A percentile compares a stretch with the other conserved stretches of the same genome.
These are phyloP conservation scores for Saccharomycodes ludwigii DNA, from an alignment of 805 yeast genomes.

Conservation along the genomic window DNA sequence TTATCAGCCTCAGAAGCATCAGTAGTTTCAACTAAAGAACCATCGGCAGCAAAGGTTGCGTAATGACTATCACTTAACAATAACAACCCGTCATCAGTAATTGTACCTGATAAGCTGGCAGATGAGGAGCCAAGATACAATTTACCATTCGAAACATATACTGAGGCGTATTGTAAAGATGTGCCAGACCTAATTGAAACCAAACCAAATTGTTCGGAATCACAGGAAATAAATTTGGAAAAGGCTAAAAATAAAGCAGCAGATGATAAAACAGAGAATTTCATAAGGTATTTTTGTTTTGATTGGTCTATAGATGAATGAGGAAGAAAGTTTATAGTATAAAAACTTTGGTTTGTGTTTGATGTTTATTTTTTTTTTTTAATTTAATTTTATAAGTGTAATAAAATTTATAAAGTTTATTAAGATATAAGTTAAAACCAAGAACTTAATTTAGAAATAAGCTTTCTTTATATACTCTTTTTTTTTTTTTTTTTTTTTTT, in stretches of 20 bases:
- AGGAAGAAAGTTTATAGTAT: too few species aligned
- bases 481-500: too few species aligned
- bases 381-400: too few species aligned
- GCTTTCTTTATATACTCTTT: too few species aligned
- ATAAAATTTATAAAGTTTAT: too few species aligned
- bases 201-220: conserved; percentile 26
- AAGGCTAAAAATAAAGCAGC: conserved; percentile 18
- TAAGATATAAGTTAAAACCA: too few species aligned
- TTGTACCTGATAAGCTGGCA: conserved; percentile 9
- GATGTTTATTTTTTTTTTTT: too few species aligned
- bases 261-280: conserved; percentile 14
- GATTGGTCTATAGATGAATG: too few species aligned
- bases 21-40: conserved; percentile 13
- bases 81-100: conserved; percentile 24
- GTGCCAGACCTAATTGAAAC: conserved; percentile 27
- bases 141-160: conserved; percentile 11
- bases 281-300: too few species aligned
- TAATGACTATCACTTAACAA: conserved; percentile 19
- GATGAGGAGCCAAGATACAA: conserved; percentile 9
- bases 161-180: conserved; percentile 20
- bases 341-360: too few species aligned
- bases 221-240: conserved; percentile 19
- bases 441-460: too few species aligned
- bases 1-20: conserved; percentile 17
- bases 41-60: conserved; percentile 18